Conservation (phyloP, 208 protist genomes). For the Trypanosoma caninum region DNA sequence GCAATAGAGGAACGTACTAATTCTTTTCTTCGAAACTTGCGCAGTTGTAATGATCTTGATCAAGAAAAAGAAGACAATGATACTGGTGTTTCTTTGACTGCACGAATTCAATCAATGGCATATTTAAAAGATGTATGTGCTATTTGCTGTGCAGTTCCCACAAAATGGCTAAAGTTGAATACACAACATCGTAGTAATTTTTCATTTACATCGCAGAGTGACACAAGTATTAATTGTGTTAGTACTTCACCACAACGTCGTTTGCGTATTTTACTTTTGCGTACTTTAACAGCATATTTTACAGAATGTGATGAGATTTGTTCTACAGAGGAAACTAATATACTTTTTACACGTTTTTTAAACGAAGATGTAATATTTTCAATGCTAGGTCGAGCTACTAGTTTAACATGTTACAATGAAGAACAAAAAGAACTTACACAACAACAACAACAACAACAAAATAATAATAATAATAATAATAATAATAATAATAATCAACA, state of each 20-base stretch:
- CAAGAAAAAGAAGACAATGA: not conserved
- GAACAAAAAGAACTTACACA: too few relatives aligned
- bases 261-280: constrained; percentile 36
- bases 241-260: constrained; percentile 16
- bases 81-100: constrained; percentile 24
- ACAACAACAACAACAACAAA: not conserved
- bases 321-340: constrained; percentile 14
- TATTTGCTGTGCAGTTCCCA: constrained; percentile 20
- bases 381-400: constrained; percentile 11
- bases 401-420: too few relatives aligned
- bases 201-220: constrained; percentile 9
- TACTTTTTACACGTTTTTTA: constrained; percentile 34
- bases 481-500: constrained; percentile 1
- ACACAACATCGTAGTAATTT: not conserved
- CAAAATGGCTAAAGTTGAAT: constrained; percentile 30
- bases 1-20: constrained; percentile 61
- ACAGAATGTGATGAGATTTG: constrained; percentile 18
- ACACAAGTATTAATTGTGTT: not conserved
- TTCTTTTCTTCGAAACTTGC: constrained; percentile 26
- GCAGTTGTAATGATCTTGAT: not conserved
- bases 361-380: constrained; percentile 38
- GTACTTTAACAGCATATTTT: constrained; percentile 31
- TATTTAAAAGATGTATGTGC: constrained; percentile 67
- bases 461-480: not conserved
- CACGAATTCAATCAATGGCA: constrained; percentile 49